Conservation (phyloP, 2,329 filamentous ascomycete genomes). For the Monilinia fructicola region DNA sequence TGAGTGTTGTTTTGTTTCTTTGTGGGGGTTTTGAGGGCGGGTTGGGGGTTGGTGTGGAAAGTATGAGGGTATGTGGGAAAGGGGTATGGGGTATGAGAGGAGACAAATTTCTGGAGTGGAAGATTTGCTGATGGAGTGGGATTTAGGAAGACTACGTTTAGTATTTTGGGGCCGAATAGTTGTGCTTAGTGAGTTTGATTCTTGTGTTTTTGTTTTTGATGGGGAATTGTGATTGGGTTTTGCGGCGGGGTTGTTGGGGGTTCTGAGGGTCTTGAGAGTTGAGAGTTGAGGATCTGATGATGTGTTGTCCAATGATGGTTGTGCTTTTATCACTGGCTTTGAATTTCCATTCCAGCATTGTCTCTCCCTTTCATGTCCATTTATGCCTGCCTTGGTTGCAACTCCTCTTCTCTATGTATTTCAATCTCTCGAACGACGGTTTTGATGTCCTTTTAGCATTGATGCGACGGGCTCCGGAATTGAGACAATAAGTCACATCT, state of each 20-base stretch:
- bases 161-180: slow-evolving; percentile 1
- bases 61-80: too few relatives aligned
- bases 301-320: too few relatives aligned
- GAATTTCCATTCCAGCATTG: too few relatives aligned
- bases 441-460: neutral
- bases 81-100: too few relatives aligned
- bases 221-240: too few relatives aligned
- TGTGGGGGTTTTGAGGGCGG: neutral
- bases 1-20: neutral
- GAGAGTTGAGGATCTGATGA: too few relatives aligned
- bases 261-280: too few relatives aligned
- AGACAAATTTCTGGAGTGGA: neutral
- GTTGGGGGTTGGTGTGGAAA: neutral
- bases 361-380: neutral
- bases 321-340: too few relatives aligned
- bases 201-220: neutral
- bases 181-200: slow-evolving; percentile 12
- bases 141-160: neutral
- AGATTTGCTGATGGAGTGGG: neutral
- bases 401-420: too few relatives aligned
- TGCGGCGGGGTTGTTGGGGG: too few relatives aligned
- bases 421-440: neutral
- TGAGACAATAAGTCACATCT: slow-evolving; percentile 23
- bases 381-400: neutral
- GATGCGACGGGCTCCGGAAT: slow-evolving; percentile 17